Base-by-base conservation (phyloP, 495 filamentous ascomycete species). In the Penicillium dipodomyicola region DNA sequence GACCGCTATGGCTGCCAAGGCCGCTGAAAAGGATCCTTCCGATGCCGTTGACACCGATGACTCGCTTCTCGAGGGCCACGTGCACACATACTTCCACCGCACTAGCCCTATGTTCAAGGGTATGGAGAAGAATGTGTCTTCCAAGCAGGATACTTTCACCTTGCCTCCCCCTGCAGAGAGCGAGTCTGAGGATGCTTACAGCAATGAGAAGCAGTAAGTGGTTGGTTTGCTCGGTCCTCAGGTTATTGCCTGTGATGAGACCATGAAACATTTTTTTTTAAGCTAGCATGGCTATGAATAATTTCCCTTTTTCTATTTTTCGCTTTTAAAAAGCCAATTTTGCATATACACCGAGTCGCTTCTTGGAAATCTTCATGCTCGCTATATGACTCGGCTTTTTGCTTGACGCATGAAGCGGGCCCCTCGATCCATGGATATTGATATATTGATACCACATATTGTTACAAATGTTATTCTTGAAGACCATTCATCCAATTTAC, bases 61-160 rank as follows among this genome's bases (percentile, higher is more conserved):
- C 0, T 63, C 62, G 27, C 67, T 80, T 27, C 60, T 79, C 37
- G 69, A 75, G 52, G 75, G 75, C 29, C 73, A 78, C 54, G 73
- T 79, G 32, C 73, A 78, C 67, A 62, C 65, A 12, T 79, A 79
- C 60, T 79, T 79, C 70, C 71, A 78, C 70, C 75, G 75, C 37
- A 79, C 75, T 17, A 77, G 75, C 56, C 76, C 76, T 39, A 78
- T 78, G 76, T 78, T 78, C 73, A 74, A 74, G 56, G 70, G 69
- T 5, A 70, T 69, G 70, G 76, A 78, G 66, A 65, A 75, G 62
- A 62, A 65, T 12, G 62, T 52, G 14, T 11, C 62, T 10, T 46
- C 37, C 53, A 75, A 72, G 58, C 59, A 67, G 27, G 74, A 77
- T 50, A 67, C 67, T 51, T 76, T 77, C 54, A 58, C 59, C 8